These are phyloP conservation scores for Retiboletus flavoniger DNA, from an alignment of 1,284 basidiomycete species.

Conservation along the genomic window DNA sequence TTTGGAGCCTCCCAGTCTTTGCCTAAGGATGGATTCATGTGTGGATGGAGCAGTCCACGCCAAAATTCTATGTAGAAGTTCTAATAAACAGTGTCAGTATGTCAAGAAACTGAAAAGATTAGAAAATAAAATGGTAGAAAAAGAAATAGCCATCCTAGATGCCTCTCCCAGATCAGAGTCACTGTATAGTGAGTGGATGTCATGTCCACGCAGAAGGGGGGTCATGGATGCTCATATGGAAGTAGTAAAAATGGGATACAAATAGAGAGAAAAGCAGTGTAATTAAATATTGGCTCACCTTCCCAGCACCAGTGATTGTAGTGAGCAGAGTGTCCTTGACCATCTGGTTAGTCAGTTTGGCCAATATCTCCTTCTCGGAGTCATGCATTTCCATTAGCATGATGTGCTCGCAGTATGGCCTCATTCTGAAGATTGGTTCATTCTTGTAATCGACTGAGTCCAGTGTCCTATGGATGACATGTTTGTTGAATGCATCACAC, in stretches of 20 bases:
- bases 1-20: not conserved
- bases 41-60: conserved; percentile 2
- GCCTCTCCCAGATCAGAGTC: no score
- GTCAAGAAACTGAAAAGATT: no score
- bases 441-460: not conserved
- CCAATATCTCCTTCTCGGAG: not conserved
- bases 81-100: not conserved
- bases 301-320: not conserved
- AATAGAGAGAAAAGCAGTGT: no score
- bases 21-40: no score
- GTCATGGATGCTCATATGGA: no score
- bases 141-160: no score
- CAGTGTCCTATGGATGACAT: not conserved
- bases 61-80: conserved; percentile 17
- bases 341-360: not conserved
- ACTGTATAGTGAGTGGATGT: no score
- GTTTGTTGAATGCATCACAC: not conserved
- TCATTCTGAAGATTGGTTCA: not conserved
- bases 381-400: not conserved
- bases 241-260: no score
- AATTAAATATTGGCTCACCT: not conserved
- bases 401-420: not conserved
- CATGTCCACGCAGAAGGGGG: no score
- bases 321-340: not conserved
- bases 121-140: not conserved